phyloP scores from a whole-genome alignment of 2,329 filamentous ascomycete genomes.

The Pseudogymnoascus sp. region DNA sequence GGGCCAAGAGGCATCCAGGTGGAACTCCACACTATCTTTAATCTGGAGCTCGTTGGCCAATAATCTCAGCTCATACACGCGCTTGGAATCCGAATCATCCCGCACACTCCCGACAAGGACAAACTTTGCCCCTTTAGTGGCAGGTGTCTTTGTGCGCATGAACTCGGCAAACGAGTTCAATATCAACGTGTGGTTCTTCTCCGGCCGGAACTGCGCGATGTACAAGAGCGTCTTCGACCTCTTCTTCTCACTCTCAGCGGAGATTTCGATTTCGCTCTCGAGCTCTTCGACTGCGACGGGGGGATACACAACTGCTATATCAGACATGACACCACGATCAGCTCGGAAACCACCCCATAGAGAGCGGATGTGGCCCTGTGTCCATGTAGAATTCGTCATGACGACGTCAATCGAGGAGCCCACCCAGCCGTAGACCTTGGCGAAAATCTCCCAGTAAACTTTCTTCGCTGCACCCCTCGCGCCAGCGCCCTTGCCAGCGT shows the following conservation, averaged over 20 bases:
- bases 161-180: slow-evolving; percentile 77
- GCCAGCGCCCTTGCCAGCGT: slow-evolving; percentile 73
- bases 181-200: slow-evolving; percentile 90
- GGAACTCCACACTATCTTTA: slow-evolving; percentile 76
- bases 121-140: slow-evolving; percentile 52
- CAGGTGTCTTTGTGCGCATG: slow-evolving; percentile 45
- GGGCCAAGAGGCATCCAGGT: slow-evolving; percentile 83
- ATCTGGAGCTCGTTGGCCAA: slow-evolving; percentile 80
- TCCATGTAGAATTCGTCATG: slow-evolving; percentile 98
- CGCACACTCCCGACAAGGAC: slow-evolving; percentile 90
- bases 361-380: slow-evolving; percentile 68
- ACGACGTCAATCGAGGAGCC: slow-evolving; percentile 82
- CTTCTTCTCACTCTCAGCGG: slow-evolving; percentile 54
- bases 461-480: slow-evolving; percentile 63
- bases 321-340: slow-evolving; percentile 35
- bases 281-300: slow-evolving; percentile 86
- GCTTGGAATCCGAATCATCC: slow-evolving; percentile 68
- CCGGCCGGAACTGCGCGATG: slow-evolving; percentile 93
- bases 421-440: slow-evolving; percentile 69
- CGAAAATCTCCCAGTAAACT: slow-evolving; percentile 81
- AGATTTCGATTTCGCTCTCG: slow-evolving; percentile 63
- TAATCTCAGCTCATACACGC: slow-evolving; percentile 81
- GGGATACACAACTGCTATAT: slow-evolving; percentile 75
- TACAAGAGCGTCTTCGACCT: slow-evolving; percentile 73
- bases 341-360: slow-evolving; percentile 61